Percentiles rank a stretch among this genome's conserved stretches.
Evolutionary conservation across 176 grass and related monocot genomes (phyloP).

Genomic region (Aegilops umbellulata): DNA sequence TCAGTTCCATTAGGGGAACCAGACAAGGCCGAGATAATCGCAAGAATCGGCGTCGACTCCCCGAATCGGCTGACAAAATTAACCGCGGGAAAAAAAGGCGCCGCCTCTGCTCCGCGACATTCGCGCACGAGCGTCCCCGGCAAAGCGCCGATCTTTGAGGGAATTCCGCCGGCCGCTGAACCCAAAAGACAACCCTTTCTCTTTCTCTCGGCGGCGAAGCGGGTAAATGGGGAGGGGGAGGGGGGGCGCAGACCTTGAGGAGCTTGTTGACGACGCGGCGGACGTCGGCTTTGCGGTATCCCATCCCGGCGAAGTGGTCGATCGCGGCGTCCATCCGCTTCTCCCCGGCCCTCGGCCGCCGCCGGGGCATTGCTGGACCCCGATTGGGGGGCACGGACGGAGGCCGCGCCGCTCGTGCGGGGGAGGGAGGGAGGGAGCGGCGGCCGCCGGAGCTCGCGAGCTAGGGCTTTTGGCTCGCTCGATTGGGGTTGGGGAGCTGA

Average conservation of each 20-base stretch:
- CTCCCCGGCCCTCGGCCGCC: background rate
- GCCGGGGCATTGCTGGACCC: background rate
- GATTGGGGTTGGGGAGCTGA: background rate
- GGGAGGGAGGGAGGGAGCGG: background rate
- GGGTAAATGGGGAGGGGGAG: too few species aligned
- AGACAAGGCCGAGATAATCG: background rate
- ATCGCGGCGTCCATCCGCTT: conserved; percentile 10
- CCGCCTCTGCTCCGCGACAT: background rate
- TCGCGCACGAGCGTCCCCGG: background rate
- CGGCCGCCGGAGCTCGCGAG: background rate
- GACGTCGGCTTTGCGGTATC: background rate
- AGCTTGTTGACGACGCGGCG: background rate
- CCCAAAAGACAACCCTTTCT: background rate
- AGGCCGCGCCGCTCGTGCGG: background rate
- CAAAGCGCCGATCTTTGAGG: background rate
- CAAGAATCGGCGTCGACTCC: background rate
- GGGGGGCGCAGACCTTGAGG: background rate
- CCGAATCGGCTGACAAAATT: background rate
- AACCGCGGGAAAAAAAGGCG: background rate
- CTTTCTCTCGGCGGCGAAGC: background rate
- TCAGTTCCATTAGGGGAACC: background rate
- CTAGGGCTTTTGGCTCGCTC: background rate
- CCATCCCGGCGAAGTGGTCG: conserved; percentile 7
- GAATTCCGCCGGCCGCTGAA: background rate
- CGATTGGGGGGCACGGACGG: background rate